Conservation (phyloP, 352 stramenopile genomes). For the Phytophthora sansomeana region DNA sequence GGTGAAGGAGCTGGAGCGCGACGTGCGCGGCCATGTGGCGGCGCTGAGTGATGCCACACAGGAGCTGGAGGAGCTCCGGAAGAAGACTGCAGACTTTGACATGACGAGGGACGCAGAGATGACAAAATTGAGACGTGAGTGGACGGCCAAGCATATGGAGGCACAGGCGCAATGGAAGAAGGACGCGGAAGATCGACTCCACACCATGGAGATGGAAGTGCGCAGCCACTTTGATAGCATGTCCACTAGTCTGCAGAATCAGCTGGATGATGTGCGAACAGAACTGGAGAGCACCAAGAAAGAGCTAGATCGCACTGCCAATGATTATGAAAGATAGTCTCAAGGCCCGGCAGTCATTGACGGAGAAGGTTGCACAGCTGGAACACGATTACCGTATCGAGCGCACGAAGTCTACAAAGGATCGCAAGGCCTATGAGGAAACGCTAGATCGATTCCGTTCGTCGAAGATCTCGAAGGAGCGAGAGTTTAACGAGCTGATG, state of each 20-base stretch:
- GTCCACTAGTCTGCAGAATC: constrained; percentile 56
- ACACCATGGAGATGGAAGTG: constrained; percentile 76
- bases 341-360: constrained; percentile 72
- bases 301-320: constrained; percentile 80
- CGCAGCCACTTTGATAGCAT: constrained; percentile 76
- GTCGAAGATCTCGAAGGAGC: constrained; percentile 77
- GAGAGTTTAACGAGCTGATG: constrained; percentile 90
- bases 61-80: constrained; percentile 75
- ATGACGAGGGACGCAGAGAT: constrained; percentile 75
- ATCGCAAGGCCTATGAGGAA: constrained; percentile 77
- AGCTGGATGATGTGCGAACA: constrained; percentile 65
- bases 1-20: constrained; percentile 80
- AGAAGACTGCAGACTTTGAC: constrained; percentile 81
- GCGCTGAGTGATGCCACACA: constrained; percentile 64
- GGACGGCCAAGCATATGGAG: constrained; percentile 80
- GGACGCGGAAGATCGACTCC: constrained; percentile 77
- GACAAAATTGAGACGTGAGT: constrained; percentile 76
- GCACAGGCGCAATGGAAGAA: constrained; percentile 80
- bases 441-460: constrained; percentile 74
- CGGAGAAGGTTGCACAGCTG: constrained; percentile 82
- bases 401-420: constrained; percentile 78
- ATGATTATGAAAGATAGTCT: constrained; percentile 86
- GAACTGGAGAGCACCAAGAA: constrained; percentile 78
- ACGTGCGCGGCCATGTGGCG: constrained; percentile 56
- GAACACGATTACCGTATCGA: constrained; percentile 84